These are phyloP conservation scores for Acanthamoeba triangularis DNA, from an alignment of 208 protist genomes.

Conservation along the genomic window DNA sequence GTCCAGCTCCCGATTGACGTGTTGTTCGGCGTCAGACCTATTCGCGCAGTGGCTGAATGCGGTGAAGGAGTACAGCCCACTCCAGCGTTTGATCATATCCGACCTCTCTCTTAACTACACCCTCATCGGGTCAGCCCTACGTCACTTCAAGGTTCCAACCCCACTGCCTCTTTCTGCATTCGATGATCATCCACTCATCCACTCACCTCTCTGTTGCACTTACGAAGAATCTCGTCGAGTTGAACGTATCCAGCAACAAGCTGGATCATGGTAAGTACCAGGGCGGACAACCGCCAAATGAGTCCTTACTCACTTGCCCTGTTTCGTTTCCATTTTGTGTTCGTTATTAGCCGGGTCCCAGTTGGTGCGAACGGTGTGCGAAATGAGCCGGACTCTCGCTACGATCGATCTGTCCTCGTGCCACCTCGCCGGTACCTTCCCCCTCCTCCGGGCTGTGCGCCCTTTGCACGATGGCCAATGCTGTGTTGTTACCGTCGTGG, in stretches of 20 bases:
- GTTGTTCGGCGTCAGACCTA: not conserved
- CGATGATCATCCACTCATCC: not conserved
- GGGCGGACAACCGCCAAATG: too few species aligned
- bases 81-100: not conserved
- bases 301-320: not conserved
- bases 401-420: not conserved
- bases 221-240: conserved; percentile 11
- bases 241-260: conserved; percentile 27
- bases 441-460: not conserved
- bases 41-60: conserved; percentile 33
- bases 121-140: not conserved
- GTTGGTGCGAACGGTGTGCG: conserved; percentile 29
- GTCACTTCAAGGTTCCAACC: conserved; percentile 27
- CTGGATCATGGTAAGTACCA: not conserved
- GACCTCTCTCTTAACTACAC: conserved; percentile 35
- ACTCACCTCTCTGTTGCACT: not conserved
- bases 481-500: not conserved
- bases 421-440: not conserved
- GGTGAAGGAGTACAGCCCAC: conserved; percentile 37
- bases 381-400: not conserved
- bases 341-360: not conserved
- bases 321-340: not conserved
- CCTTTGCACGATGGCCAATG: not conserved
- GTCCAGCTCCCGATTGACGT: not conserved
- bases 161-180: not conserved